phyloP scores from a whole-genome alignment of 805 yeast genomes.

The Teunomyces panamensis region DNA sequence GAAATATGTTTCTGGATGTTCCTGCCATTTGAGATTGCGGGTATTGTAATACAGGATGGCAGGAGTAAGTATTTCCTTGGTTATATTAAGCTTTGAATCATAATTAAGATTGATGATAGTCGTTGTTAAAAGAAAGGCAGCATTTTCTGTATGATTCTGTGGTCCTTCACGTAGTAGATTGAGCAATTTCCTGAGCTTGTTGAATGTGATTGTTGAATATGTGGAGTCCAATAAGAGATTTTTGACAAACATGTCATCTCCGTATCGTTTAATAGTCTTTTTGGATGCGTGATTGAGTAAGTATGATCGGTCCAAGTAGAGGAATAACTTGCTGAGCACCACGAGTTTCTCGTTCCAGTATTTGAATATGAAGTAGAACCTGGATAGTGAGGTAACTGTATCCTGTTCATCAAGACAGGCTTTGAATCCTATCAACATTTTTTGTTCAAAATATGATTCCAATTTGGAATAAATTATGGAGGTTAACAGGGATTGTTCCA shows the following conservation, averaged over 20 bases:
- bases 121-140: slow-evolving; percentile 13
- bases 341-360: slow-evolving; percentile 24
- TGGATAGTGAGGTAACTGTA: neutral
- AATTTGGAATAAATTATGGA: slow-evolving; percentile 18
- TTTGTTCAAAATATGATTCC: slow-evolving; percentile 12
- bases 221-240: slow-evolving; percentile 9
- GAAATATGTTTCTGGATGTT: slow-evolving; percentile 10
- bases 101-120: slow-evolving; percentile 21
- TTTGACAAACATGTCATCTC: slow-evolving; percentile 19
- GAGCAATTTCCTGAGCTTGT: slow-evolving; percentile 11
- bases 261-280: slow-evolving; percentile 23
- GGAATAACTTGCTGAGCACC: slow-evolving; percentile 27
- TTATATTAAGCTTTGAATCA: slow-evolving; percentile 11
- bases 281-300: slow-evolving; percentile 31
- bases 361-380: slow-evolving; percentile 8
- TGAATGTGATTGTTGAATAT: slow-evolving; percentile 4
- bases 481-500: slow-evolving; percentile 31
- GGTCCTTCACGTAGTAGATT: slow-evolving; percentile 6
- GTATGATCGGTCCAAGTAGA: slow-evolving; percentile 36
- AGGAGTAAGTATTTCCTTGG: slow-evolving; percentile 9
- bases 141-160: slow-evolving; percentile 1
- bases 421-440: neutral
- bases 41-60: slow-evolving; percentile 14
- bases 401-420: slow-evolving; percentile 4
- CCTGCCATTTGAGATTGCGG: slow-evolving; percentile 16